Evolutionary conservation across 306 rosid species (phyloP), one percentile per base, ranked within the genome.

Genomic region (Fragaria vesca): DNA sequence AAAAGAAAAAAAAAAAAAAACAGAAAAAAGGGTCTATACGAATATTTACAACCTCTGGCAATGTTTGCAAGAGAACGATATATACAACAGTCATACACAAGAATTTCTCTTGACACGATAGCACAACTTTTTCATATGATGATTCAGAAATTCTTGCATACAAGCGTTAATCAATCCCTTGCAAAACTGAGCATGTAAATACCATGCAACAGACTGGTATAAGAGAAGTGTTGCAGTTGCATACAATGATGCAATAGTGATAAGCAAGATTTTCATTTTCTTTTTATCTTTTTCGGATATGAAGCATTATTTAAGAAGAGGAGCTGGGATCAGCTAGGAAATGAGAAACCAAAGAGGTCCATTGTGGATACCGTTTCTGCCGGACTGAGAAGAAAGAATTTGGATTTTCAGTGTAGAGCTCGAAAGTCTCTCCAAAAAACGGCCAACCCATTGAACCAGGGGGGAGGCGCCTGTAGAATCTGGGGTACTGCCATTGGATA

Each of bases 361-460:
- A 26, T 58, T 30, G 16, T 30, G 9, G 40, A 40, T 84, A 90
- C 96, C 97, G 71, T 83, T 86, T 88, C 16, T 88, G 93, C 36
- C 94, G 70, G 66, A 77, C 77, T 67, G 91, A 88, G 72, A 94
- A 94, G 88, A 94, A 94, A 78, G 88, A 81, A 67, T 94, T 90
- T 17, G 97, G 97, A 76, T 94, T 89, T 71, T 88, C 80, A 38
- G 90, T 81, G 71, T 92, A 94, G 58, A 94, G 97, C 72, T 84
- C 84, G 78, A 85, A 88, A 69, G 98, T 92, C 79, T 94, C 97
- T 67, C 97, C 98, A 0, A 92, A 72, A 76, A 83, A 89, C 40
- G 97, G 97, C 98, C 96, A 92, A 1, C 98, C 98, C 93, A 94
- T 79, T 15, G 96, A 94, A 62, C 98, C 98, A 4, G 97, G 98